These are phyloP conservation scores for Cerioporus squamosus DNA, from an alignment of 1,284 basidiomycete genomes.

Conservation along the genomic window DNA sequence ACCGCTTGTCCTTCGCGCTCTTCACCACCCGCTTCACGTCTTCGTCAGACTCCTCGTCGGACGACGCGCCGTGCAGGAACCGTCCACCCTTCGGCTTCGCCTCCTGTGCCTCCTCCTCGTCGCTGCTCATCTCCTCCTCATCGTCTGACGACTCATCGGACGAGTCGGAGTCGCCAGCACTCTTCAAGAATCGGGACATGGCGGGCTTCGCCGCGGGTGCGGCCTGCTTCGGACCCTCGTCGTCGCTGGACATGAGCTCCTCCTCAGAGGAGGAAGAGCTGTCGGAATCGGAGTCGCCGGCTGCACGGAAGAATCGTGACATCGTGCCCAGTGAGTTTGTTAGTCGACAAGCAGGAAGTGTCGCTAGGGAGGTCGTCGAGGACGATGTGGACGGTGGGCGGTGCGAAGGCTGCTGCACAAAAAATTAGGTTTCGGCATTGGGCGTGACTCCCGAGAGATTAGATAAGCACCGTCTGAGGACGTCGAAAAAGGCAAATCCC, in stretches of 20 bases:
- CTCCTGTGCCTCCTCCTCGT: constrained; percentile 41
- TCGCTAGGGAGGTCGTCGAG: constrained; percentile 11
- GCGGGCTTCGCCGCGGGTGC: constrained; percentile 59
- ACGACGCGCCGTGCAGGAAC: constrained; percentile 55
- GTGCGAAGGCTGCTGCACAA: constrained; percentile 3
- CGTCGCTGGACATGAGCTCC: constrained; percentile 79
- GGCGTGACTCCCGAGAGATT: constrained; percentile 6
- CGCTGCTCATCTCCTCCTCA: constrained; percentile 40
- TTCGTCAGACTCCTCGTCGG: constrained; percentile 73
- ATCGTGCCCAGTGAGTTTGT: constrained; percentile 43
- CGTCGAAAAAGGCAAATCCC: background rate
- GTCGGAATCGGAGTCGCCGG: constrained; percentile 81
- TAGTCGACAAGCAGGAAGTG: constrained; percentile 3
- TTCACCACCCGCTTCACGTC: constrained; percentile 76
- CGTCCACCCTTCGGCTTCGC: constrained; percentile 40
- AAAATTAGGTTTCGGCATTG: constrained; percentile 25
- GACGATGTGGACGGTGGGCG: background rate
- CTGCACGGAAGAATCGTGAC: constrained; percentile 90
- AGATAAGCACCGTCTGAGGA: background rate
- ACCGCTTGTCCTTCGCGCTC: constrained; percentile 85
- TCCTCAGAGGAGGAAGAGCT: constrained; percentile 75
- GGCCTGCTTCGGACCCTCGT: constrained; percentile 58
- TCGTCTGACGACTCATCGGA: constrained; percentile 49
- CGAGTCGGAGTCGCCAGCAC: constrained; percentile 48
- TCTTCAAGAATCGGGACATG: constrained; percentile 78